Conservation (phyloP, 306 rosid genomes). For the peach (Prunus persica) region DNA sequence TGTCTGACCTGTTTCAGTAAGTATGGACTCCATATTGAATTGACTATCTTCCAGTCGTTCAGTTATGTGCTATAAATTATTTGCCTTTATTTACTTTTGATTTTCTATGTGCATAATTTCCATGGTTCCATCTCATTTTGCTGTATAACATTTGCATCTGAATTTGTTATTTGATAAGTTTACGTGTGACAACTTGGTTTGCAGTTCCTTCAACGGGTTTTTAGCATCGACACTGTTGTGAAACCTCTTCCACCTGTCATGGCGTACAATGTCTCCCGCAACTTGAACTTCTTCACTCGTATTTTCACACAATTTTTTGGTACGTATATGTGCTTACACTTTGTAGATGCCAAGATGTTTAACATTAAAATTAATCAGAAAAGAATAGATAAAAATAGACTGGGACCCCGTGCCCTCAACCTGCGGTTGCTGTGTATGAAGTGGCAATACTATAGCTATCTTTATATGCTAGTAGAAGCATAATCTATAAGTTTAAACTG, state of each 20-base stretch:
- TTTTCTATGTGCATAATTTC: background rate
- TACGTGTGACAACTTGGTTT: slow-evolving; percentile 13
- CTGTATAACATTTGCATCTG: background rate
- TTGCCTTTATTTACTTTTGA: background rate
- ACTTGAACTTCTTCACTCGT: slow-evolving; percentile 93
- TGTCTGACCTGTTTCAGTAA: background rate
- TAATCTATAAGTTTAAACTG: background rate
- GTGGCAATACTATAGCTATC: background rate
- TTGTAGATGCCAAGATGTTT: slow-evolving; percentile 10
- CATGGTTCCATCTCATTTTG: slow-evolving; percentile 2
- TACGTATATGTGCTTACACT: slow-evolving; percentile 36
- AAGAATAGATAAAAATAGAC: background rate
- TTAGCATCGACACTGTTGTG: slow-evolving; percentile 84
- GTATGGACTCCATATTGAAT: background rate
- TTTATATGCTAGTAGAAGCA: background rate
- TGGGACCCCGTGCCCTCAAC: background rate
- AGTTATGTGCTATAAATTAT: background rate
- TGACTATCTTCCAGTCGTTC: background rate
- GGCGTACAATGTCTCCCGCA: slow-evolving; percentile 83
- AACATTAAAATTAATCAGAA: background rate
- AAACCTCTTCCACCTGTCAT: slow-evolving; percentile 90
- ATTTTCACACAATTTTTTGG: slow-evolving; percentile 96
- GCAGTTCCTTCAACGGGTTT: slow-evolving; percentile 94
- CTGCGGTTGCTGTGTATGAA: background rate
- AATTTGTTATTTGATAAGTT: background rate